Base-by-base conservation (phyloP, 75 land plant genomes). In the Picea glauca region DNA sequence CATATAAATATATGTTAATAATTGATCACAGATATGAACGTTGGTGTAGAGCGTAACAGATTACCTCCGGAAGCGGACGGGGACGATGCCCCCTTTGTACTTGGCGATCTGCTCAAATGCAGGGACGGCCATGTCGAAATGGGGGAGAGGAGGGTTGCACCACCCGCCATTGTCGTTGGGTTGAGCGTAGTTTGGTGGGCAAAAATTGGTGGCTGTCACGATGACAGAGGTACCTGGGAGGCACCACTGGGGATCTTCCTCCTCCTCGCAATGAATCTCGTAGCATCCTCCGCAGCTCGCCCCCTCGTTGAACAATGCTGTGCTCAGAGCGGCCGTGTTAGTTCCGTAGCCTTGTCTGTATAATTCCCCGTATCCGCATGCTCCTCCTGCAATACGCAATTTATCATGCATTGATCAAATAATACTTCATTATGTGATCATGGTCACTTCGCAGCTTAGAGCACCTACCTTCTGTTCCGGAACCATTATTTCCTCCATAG, bases 191-290 rank as follows among this genome's bases (percentile, higher is more conserved):
- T 81, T 81, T 3, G 84, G 84, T 6, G 81, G 81, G 62, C 80
- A 80, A 21, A 77, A 76, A 62, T 80, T 80, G 35, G 81, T 80
- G 80, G 81, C 81, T 2, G 81, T 76, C 23, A 78, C 80, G 18
- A 78, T 6, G 14, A 80, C 76, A 23, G 66, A 23, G 8, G 13
- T 33, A 26, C 78, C 78, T 17, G 54, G 63, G 12, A 59, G 58
- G 60, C 84, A 83, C 84, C 84, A 83, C 40, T 46, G 21, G 0
- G 84, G 38, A 5, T 77, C 78, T 20, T 72, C 78, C 13, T 40
- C 62, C 7, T 57, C 3, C n/a, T 63, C 61, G 59, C 86, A 85
- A 72, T 50, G 17, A 33, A 77, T 77, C 50, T 77, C 72, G 32
- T 60, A 77, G 72, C 78, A 77, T 5, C 73, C 78, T 12, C 78